Evolutionary conservation across 345 rosid species (phyloP), one percentile per base, ranked within the genome.

Genomic region (Noccaea bulbosa): DNA sequence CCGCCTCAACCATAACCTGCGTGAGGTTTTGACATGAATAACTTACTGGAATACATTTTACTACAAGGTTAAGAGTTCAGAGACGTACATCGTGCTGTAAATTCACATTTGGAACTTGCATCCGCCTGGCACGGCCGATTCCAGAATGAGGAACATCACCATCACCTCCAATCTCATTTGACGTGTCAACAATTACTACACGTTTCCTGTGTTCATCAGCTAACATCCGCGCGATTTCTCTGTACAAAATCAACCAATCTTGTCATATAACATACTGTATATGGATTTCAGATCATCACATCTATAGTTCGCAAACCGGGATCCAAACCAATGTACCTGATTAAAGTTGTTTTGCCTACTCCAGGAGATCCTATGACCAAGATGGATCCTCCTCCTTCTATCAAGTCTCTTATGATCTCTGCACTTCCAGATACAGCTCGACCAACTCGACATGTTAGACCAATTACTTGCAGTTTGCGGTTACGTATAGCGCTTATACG

Each of bases 1-100:
- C 94, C 4, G 97, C 98, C 92, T 93, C 98, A 51, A 93, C 91
- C 98, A 93, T 93, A 62, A 93, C 91, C 97, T 93, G 80, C 41
- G 71, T 32, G 34, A 52, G 45, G 40, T 49, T 64, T 58, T 60
- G 76, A 38, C 30, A 71, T 50, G 51, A 35, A 61, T 10, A 62
- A 49, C 16, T 1, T 1, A n/a, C 46, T 37, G 6, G 6, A 5
- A 59, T 50, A 56, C 27, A 56, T 50, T 33, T 46, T 6, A 41
- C 38, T 40, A 45, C 57, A 62, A 54, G 9, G 38, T 1, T 12
- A 38, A 27, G 37, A 37, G 44, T 15, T 66, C 45, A 47, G 44
- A 60, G 37, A 76, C 92, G 50, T 82, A 91, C 98, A 68, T 83
- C 86, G 72, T 93, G 98, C 80, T 90, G 97, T 88, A 88, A 61